Base-by-base conservation (phyloP, 306 rosid species). In the Cicer bijugum region DNA sequence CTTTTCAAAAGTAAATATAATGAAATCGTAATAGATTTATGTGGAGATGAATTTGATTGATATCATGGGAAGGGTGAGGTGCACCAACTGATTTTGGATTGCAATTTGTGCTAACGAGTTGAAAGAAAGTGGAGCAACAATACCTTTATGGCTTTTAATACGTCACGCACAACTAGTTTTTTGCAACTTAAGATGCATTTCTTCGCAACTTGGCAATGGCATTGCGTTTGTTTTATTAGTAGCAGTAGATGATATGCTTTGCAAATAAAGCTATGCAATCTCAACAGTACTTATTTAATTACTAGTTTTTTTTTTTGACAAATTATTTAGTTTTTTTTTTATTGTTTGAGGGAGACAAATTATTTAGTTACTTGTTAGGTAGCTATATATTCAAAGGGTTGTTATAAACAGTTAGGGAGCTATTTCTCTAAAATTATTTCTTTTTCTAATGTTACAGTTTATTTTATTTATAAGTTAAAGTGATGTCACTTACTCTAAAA, bases 51-150 rank as follows among this genome's bases (percentile, higher is more conserved):
- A 52, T 72, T 19, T 57, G 45, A 68, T 19, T 57, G 45, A 68
- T 59, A 68, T 23, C 28, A 67, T 60, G 9, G 38, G 56, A 72
- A 72, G 68, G 39, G 64, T 74, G 60, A 35, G 57, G 72, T 71
- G 78, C 51, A 75, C 64, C 63, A 61, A 67, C 78, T 67, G 72
- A 64, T 20, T 20, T 45, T 53, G 53, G 68, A 66, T 72, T 76
- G 55, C 66, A 28, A 63, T 81, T 71, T 81, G 46, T 71, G 72
- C 48, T 64, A 50, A 64, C 64, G 40, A 47, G 9, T 52, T 62
- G 42, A 55, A 60, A 70, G 66, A 48, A 14, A 56, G 40, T 69
- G 69, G 61, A 71, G 57, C 48, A 69, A 59, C 48, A 69, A 59
- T 59, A 39, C 4, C 16, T 69, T 6, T 60, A 47, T 60, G 72